Evolutionary conservation across 169 alveolate species (phyloP), one percentile per base, ranked within the genome.

Genomic region (Plasmodium gaboni): DNA sequence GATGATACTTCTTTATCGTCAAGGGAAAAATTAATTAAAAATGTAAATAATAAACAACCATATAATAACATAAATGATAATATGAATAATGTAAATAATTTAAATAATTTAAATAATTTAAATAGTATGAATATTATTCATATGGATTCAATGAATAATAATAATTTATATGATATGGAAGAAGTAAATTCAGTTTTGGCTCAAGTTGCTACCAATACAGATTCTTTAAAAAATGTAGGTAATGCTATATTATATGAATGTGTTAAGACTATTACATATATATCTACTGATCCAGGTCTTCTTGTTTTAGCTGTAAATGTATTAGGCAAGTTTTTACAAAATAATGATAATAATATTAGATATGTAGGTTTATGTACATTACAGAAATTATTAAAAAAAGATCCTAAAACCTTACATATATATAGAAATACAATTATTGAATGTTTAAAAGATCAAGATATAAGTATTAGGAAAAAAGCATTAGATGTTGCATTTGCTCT

Each of bases 171-270:
- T 22, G 97, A 97, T 24, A 93, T 96, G 80, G 99, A 97, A 51
- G 98, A 96, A 63, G 94, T 96, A 94, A 95, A 95, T 59, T 97
- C 97, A 88, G 93, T 96, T 42, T 87, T 98, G 67, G 99, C 99
- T 46, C 97, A 97, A 65, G 98, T 98, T 42, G 98, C 99, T 53
- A 96, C 99, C 12, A 98, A 98, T 93, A 97, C 99, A 1, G 98
- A 97, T 73, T 94, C 97, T 48, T 76, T 97, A 60, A 98, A 97
- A 92, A 98, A 98, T 92, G 98, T 99, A n/a, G 99, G 99, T 48
- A 97, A 98, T 94, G 96, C 99, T 22, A 98, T 99, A 28, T 93
- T 98, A 85, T 98, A 98, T 89, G 99, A 99, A 87, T 98, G 99
- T 91, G 99, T 98, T 15, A 91, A 98, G 89, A 97, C 99, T 12